Conservation (phyloP, 2,329 filamentous ascomycete genomes). For the Colletotrichum plurivorum region DNA sequence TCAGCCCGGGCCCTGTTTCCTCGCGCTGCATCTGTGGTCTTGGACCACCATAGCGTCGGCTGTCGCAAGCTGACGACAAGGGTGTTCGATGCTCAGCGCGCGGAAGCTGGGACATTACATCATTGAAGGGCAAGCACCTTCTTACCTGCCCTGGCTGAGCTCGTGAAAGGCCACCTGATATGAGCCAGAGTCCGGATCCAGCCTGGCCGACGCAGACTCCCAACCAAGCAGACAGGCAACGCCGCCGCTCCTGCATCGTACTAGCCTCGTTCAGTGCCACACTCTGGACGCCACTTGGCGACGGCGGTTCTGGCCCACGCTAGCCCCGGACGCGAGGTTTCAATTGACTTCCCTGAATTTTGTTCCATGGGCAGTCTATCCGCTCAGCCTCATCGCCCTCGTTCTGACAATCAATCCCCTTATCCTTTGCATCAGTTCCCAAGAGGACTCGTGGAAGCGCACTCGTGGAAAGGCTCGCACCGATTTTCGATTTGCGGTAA, state of each 20-base stretch:
- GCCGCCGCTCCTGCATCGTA: conserved; percentile 25
- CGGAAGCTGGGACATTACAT: conserved; percentile 32
- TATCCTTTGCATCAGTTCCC: not conserved
- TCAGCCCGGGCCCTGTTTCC: not conserved
- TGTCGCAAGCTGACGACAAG: conserved; percentile 21
- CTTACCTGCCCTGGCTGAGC: conserved; percentile 16
- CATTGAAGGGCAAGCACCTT: conserved; percentile 20
- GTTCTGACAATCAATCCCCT: not conserved
- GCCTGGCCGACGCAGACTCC: conserved; percentile 6
- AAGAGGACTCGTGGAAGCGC: not conserved
- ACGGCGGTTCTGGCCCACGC: conserved; percentile 30
- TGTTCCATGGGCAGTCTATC: not conserved
- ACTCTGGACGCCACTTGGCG: conserved; percentile 17
- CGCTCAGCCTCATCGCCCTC: conserved; percentile 15
- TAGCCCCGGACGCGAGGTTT: conserved; percentile 27
- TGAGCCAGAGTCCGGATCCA: conserved; percentile 7
- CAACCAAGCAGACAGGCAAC: conserved; percentile 18
- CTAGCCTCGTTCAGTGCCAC: conserved; percentile 32
- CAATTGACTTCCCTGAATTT: conserved; percentile 27
- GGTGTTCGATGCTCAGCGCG: conserved; percentile 12
- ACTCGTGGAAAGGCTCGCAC: not conserved
- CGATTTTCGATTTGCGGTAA: not conserved
- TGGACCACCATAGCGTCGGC: not conserved
- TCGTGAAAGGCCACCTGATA: conserved; percentile 17
- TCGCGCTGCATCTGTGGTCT: not conserved